Base-by-base conservation (phyloP, 192 early-diverging fungal species). In the Entomortierella beljakovae region DNA sequence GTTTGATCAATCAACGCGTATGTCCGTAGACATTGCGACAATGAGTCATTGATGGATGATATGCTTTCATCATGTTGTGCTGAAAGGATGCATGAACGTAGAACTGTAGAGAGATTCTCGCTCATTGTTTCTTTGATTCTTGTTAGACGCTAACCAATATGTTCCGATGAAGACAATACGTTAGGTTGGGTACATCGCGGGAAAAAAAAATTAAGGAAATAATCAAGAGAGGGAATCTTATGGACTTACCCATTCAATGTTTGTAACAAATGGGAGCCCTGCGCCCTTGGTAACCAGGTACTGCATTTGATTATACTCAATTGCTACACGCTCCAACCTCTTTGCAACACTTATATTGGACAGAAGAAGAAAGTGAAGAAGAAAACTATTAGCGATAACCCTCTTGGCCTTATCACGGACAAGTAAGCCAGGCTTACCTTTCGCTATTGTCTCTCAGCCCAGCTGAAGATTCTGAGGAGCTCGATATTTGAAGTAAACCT, bases 221-320 rank as follows among this genome's bases (percentile, higher is more conserved):
- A n/a, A n/a, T n/a, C n/a, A n/a, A n/a, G n/a, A n/a, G n/a, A n/a
- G n/a, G n/a, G n/a, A n/a, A n/a, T n/a, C n/a, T n/a, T n/a, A n/a
- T n/a, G n/a, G 25, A 48, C 79, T 58, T 82, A 94, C 93, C 93
- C 92, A 92, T 62, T 89, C 85, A 66, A 92, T 88, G 34, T 91
- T 89, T n/a, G 82, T 62, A 11, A 95, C 91, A 80, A 94, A 92
- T 1, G 90, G 81, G 22, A 90, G 69, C 13, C 67, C 81, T 58
- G 89, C 81, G 8, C 91, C 91, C 51, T 84, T 81, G 20, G 81
- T 83, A 1, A 93, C 89, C 8, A 94, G 85, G 67, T 92, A 92
- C 62, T 88, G 90, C 83, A 95, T 90, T 57, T 95, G 93, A 58
- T 95, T 94, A 67, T 87, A 95, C 80, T 95, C 94, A 31, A 93